Base-by-base conservation (phyloP, 352 stramenopile genomes). In the Globisporangium cederbergense region DNA sequence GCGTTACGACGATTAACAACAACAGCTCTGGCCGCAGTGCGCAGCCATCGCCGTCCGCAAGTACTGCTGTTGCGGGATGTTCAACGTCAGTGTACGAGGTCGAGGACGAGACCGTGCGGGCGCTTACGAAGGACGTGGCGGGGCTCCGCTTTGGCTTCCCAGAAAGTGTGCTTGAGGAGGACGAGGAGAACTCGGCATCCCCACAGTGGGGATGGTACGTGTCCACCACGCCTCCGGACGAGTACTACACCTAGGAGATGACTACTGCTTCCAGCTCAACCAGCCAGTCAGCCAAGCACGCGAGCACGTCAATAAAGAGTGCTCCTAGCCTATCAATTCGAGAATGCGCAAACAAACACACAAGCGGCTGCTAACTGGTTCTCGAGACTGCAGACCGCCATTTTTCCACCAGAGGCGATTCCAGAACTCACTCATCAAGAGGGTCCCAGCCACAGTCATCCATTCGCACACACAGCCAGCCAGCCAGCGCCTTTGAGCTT, bases 121-220 rank as follows among this genome's bases (percentile, higher is more conserved):
- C n/a, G n/a, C 52, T 58, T 18, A 42, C 52, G 18, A 46, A 58
- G 32, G 52, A 58, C 32, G 52, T 28, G 16, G 52, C 32, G 32
- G 52, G 16, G 40, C 22, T 49, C 14, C 34, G 47, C 7, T 50
- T 64, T 13, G 57, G 57, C 16, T 62, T 62, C 20, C 57, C 57
- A 16, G 58, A 64, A 47, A 64, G 58, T n/a, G 58, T 64, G 36
- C 25, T 57, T 10, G 69, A 82, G 64, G 68, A 72, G 11, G 72
- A 78, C 4, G 75, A 86, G 61, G 72, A 80, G 36, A 68, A 74
- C 43, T 71, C 68, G 13, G 66, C 68, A 9, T 93, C 84, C 9
- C 84, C 84, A 1, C 81, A 91, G 47, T 93, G 84, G 84, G 84
- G 84, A 30, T 93, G 84, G 84, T 93, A 93, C 61, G 84, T 93